Conservation (phyloP, 768 basidiomycete species). For the Lactarius pseudohatsudake region DNA sequence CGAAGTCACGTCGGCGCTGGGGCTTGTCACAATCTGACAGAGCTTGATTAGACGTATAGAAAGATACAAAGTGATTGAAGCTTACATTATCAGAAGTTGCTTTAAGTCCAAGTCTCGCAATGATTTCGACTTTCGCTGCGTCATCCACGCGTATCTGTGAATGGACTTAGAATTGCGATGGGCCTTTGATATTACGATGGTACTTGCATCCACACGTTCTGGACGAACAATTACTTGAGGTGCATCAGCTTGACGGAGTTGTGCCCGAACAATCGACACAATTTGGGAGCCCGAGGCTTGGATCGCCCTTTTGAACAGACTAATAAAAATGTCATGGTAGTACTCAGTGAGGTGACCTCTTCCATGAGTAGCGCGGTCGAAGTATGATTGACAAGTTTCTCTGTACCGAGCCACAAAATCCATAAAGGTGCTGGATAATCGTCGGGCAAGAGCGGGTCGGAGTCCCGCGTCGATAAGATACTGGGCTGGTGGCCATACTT, state of each 20-base stretch:
- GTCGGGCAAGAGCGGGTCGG: neutral
- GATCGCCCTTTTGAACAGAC: neutral
- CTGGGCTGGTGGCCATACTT: neutral
- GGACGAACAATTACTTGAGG: neutral
- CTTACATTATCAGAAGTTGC: neutral
- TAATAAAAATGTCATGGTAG: too few relatives aligned
- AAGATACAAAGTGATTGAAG: neutral
- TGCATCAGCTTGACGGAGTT: neutral
- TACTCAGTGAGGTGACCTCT: neutral
- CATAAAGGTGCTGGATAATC: neutral
- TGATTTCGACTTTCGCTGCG: neutral
- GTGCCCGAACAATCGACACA: neutral
- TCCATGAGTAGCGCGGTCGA: neutral
- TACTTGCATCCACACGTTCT: constrained; percentile 3
- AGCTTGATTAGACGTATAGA: neutral
- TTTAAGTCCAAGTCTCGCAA: neutral
- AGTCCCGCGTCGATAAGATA: constrained; percentile 12
- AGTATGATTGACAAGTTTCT: neutral
- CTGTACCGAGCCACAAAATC: neutral
- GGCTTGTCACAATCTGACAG: neutral
- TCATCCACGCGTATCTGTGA: constrained; percentile 10
- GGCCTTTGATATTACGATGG: neutral
- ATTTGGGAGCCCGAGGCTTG: constrained; percentile 1
- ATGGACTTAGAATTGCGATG: too few relatives aligned
- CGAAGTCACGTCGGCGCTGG: neutral